phyloP scores from a whole-genome alignment of 495 filamentous ascomycete genomes.

The Penicillium macrosclerotiorum region DNA sequence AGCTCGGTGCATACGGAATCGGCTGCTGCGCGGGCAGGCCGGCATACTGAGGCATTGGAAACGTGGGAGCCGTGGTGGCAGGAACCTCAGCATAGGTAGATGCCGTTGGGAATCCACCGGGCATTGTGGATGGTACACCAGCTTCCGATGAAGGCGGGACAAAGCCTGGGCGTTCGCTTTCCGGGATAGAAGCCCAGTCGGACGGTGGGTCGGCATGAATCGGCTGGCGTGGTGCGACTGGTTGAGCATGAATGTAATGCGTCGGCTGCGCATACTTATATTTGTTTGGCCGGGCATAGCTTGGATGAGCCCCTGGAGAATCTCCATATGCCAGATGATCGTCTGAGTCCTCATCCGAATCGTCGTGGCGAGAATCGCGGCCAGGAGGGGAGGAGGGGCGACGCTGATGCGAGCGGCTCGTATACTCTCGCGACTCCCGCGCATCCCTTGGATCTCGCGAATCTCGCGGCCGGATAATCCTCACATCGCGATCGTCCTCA shows the following conservation, averaged over 20 bases:
- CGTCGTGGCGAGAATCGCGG: conserved; percentile 33
- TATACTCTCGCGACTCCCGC: conserved; percentile 13
- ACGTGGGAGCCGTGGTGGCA: conserved; percentile 20
- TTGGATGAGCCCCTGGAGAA: conserved; percentile 32
- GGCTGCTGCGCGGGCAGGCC: conserved; percentile 8
- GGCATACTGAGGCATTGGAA: conserved; percentile 29
- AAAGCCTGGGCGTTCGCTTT: conserved; percentile 41
- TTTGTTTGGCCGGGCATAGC: conserved; percentile 49
- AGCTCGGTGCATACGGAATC: conserved; percentile 16
- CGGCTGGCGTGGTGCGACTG: conserved; percentile 16
- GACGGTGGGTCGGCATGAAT: conserved; percentile 14
- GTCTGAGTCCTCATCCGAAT: conserved; percentile 42
- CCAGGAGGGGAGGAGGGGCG: conserved; percentile 20
- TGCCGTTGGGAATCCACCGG: conserved; percentile 37
- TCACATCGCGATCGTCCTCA: conserved; percentile 23
- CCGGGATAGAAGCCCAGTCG: conserved; percentile 40
- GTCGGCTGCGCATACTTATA: conserved; percentile 50
- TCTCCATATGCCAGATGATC: conserved; percentile 43
- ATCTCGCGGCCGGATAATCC: conserved; percentile 7
- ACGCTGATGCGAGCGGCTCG: conserved; percentile 20
- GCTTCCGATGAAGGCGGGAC: conserved; percentile 38
- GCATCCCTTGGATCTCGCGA: neutral
- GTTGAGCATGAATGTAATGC: conserved; percentile 27
- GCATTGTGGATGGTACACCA: conserved; percentile 28
- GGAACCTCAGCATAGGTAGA: conserved; percentile 22